Evolutionary conservation across 1,284 basidiomycete genomes (phyloP).

Genomic region (Jaminaea rosea): DNA sequence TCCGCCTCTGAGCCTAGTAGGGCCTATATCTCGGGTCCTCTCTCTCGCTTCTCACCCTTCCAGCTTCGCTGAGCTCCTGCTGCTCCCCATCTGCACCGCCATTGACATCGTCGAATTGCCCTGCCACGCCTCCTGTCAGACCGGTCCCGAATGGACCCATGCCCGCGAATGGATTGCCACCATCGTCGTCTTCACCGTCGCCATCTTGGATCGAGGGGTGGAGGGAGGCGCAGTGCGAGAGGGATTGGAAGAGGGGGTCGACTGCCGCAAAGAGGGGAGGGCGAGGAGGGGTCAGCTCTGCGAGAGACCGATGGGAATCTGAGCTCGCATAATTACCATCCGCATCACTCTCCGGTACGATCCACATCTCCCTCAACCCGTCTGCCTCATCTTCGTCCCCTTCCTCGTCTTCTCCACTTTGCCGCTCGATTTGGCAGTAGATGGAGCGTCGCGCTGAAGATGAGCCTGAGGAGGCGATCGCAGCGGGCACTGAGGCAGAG

Average conservation of each 20-base stretch:
- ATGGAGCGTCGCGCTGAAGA: slow-evolving; percentile 16
- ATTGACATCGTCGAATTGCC: slow-evolving; percentile 55
- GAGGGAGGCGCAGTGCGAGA: slow-evolving; percentile 79
- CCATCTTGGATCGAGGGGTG: slow-evolving; percentile 58
- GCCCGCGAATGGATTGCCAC: slow-evolving; percentile 32
- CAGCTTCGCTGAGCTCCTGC: slow-evolving; percentile 64
- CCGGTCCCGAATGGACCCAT: slow-evolving; percentile 39
- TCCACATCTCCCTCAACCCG: slow-evolving; percentile 32
- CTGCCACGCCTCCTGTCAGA: slow-evolving; percentile 49
- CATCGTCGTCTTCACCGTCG: slow-evolving; percentile 50
- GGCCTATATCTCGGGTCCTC: slow-evolving; percentile 66
- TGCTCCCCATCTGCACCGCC: slow-evolving; percentile 1
- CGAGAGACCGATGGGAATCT: too few relatives aligned
- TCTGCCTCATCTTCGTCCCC: slow-evolving; percentile 23
- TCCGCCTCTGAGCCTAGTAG: slow-evolving; percentile 54
- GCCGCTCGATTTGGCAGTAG: slow-evolving; percentile 42
- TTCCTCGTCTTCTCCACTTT: slow-evolving; percentile 15
- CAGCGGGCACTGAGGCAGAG: slow-evolving; percentile 28
- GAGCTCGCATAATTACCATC: slow-evolving; percentile 3
- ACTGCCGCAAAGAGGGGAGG: slow-evolving; percentile 55
- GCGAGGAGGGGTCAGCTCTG: too few relatives aligned
- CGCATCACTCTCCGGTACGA: slow-evolving; percentile 18
- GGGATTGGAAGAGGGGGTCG: slow-evolving; percentile 73
- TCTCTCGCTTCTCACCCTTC: slow-evolving; percentile 84
- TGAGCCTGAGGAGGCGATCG: slow-evolving; percentile 3